Evolutionary conservation across 257 asterid species (phyloP), one percentile per base, ranked within the genome.

Genomic region (Voacanga thouarsii): DNA sequence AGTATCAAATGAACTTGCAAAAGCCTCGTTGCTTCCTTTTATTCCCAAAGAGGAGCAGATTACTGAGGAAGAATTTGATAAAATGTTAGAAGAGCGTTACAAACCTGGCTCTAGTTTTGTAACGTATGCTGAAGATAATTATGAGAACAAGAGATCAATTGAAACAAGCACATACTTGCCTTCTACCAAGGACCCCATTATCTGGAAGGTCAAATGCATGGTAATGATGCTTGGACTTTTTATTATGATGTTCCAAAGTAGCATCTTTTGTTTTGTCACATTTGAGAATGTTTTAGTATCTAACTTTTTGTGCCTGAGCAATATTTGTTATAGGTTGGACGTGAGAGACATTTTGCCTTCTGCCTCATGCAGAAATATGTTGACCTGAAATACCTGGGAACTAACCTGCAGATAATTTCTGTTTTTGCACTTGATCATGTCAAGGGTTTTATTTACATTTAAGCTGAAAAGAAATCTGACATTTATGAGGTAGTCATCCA

Each of bases 171-270:
- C 82, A 23, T 72, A 37, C 76, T 79, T 80, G 57, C 88, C 89
- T 57, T 83, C 92, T 87, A 76, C 85, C 72, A 87, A 82, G 82
- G 97, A 92, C 77, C 89, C 94, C 24, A 72, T 60, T 41, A 82
- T 92, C 74, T 96, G 99, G 99, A 96, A 89, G 85, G 99, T 96
- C 72, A 96, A 96, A 90, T 96, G 99, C 92, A 87, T 83, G 98
- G 99, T 96, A 89, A 68, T 11, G 73, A 68, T 77, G 61, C 76
- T 53, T 23, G 70, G 23, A 43, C 43, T 39, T 60, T 61, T 45
- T 28, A 41, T 16, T 64, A 39, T 9, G 21, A 65, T 37, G 49
- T 69, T 60, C 30, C 37, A 64, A 15, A 79, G 68, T 24, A 28
- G 43, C n/a, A 28, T 30, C 26, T 50, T 45, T 37, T 78, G 53